Evolutionary conservation across 352 stramenopile genomes (phyloP).

Genomic region (Phytophthora europaea): DNA sequence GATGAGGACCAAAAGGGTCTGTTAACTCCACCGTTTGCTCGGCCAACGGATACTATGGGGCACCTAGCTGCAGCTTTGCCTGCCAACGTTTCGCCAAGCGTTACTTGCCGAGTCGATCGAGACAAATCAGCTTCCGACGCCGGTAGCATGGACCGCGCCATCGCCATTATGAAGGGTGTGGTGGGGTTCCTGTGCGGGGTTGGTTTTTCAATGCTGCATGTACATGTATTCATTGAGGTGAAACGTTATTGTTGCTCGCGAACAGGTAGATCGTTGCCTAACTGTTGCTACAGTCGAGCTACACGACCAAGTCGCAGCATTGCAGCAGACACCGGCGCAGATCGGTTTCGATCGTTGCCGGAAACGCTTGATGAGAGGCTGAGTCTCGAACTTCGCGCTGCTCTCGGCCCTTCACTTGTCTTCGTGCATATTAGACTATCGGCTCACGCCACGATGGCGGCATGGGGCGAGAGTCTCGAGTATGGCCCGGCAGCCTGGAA

Average conservation of each 20-base stretch:
- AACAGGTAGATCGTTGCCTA: background rate
- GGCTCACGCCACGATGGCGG: no score
- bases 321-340: no score
- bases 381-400: background rate
- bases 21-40: background rate
- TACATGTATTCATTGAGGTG: background rate
- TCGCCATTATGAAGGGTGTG: no score
- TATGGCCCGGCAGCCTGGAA: background rate
- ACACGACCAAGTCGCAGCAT: background rate
- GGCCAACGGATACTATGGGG: no score
- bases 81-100: background rate
- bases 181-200: no score
- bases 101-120: background rate
- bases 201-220: no score
- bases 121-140: background rate
- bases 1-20: background rate
- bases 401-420: background rate
- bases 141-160: no score
- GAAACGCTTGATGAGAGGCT: background rate
- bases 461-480: background rate
- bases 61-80: background rate
- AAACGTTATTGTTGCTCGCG: background rate
- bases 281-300: background rate
- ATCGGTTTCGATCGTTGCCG: background rate
- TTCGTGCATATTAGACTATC: no score